These are phyloP conservation scores for Termitomyces sp. DNA, from an alignment of 768 basidiomycete species.

Conservation along the genomic window DNA sequence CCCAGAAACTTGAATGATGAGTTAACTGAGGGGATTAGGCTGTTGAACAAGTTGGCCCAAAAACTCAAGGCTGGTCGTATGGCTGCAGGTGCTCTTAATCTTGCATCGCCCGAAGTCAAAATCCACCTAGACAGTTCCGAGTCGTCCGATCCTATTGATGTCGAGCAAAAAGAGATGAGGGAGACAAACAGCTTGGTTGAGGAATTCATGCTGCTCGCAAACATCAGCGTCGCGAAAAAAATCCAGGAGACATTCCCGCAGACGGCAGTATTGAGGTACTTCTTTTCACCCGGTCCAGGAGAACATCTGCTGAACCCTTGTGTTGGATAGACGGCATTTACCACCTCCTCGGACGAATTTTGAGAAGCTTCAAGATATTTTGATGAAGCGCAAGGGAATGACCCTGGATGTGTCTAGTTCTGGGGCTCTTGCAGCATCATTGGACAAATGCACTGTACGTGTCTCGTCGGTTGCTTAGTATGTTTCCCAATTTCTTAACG, in stretches of 20 bases:
- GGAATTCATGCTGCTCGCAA: constrained; percentile 98
- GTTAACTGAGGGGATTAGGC: constrained; percentile 79
- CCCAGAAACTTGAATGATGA: constrained; percentile 75
- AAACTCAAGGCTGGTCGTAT: constrained; percentile 85
- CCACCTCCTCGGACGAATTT: constrained; percentile 93
- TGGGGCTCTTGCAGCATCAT: constrained; percentile 79
- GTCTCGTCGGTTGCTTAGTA: neutral
- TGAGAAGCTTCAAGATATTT: constrained; percentile 91
- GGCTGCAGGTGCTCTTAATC: constrained; percentile 94
- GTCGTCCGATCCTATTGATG: constrained; percentile 93
- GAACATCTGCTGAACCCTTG: neutral
- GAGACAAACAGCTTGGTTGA: constrained; percentile 98
- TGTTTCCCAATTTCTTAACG: neutral
- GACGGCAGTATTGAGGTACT: constrained; percentile 85
- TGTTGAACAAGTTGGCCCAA: constrained; percentile 83
- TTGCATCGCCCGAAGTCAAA: constrained; percentile 98
- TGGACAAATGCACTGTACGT: constrained; percentile 80
- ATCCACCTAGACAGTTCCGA: constrained; percentile 93
- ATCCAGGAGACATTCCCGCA: constrained; percentile 95
- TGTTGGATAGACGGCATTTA: constrained; percentile 65
- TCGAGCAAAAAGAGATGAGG: constrained; percentile 87
- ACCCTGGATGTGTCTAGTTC: constrained; percentile 88
- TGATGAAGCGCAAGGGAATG: constrained; percentile 81
- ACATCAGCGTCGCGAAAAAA: constrained; percentile 87
- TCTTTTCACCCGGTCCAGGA: neutral